Base-by-base conservation (phyloP, 768 basidiomycete species). In the Tremella mesenterica region DNA sequence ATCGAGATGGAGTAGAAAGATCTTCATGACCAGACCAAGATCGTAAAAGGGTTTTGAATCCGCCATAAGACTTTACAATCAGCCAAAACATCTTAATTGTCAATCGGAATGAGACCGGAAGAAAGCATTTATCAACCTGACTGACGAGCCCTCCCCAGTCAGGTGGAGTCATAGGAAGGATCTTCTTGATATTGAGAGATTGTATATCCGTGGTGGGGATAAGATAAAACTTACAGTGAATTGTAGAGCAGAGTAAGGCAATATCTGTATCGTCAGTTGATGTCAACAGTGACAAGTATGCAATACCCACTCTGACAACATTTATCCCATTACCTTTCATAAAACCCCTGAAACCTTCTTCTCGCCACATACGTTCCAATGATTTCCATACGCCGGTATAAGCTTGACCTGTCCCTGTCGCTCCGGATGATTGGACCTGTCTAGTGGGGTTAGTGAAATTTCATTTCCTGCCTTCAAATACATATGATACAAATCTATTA, bases 281-380 rank as follows among this genome's bases (percentile, higher is more conserved):
- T 8, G 33, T 12, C 28, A 3, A 52, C 16, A 26, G 21, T 10
- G 16, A n/a, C 3, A 4, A 21, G 43, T 16, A 49, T 12, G 28
- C 29, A 26, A 50, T 26, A 59, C 69, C 55, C 53, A 70, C 69
- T 27, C 70, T 44, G 13, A 69, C 57, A 16, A 69, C 67, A 51
- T 73, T 70, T 38, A 92, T 85, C 34, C 84, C 82, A 61, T 96
- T 96, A 3, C 93, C 93, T 60, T 88, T 79, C 91, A 96, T 91
- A 73, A 83, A 90, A 12, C 92, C 93, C 71, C 75, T 81, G 73
- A 92, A 84, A 7, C 93, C 93, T 73, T 97, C 93, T 70, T 96
- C 91, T 59, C 77, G 75, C 86, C 88, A 96, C 83, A 92, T 92
- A 57, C 92, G 81, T 16, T 80, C 79, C 41, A 69, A 31, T 23